Evolutionary conservation across 1,139 yeast species (phyloP), one percentile per base, ranked within the genome.

Genomic region (Suhomyces choctaworum): DNA sequence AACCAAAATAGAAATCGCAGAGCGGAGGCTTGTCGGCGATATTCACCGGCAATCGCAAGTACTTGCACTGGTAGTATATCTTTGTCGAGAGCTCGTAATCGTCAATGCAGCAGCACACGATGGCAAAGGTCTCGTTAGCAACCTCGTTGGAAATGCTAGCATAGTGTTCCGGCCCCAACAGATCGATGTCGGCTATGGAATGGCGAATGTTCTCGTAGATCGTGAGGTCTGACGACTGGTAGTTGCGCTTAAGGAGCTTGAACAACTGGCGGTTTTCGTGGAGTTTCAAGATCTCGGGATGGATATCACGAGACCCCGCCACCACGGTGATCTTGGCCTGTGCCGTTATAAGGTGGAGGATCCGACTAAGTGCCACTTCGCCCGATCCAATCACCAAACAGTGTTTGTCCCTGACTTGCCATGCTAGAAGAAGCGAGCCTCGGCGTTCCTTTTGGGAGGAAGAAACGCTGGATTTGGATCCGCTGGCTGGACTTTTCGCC

Each of bases 1-100:
- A 78, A 1, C 95, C 95, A 58, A 86, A 87, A 62, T 85, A 87
- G 56, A 85, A 87, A 56, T 87, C 96, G 62, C 96, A 87, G 43
- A 80, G 63, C 11, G 77, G 75, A 2, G 95, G 95, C 44, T 84
- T 84, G 56, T 87, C 96, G 2, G 95, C 95, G 27, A 86, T 82
- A 54, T 87, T 87, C 22, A 84, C 89, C 12, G 87, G 86, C 34
- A 86, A 58, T 11, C 78, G 62, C 8, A 66, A 51, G 28, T 57
- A 51, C 42, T 81, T 80, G 49, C 86, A 78, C 44, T 71, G 73
- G 43, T 74, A 70, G 56, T 82, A 85, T 13, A 86, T 78, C 45
- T 65, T 61, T 19, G 76, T 62, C 37, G 86, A 78, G 29, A 78
- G 62, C 7, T 66, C 70, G 37, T 84, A 84, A 51, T 83, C 89